phyloP scores from a whole-genome alignment of 1,284 basidiomycete species.

The Serendipita sp. region DNA sequence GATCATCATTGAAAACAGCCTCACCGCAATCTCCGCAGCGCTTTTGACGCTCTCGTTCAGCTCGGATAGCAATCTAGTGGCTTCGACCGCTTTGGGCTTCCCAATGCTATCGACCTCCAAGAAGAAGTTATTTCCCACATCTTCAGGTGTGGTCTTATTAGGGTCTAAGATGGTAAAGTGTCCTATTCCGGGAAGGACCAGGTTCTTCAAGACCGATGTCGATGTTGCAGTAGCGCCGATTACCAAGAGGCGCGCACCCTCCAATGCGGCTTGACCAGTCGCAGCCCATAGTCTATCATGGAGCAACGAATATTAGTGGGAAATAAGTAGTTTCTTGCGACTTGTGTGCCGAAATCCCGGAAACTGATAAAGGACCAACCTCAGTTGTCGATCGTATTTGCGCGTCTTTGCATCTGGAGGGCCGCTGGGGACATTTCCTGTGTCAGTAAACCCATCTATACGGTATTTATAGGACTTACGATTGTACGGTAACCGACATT shows the following conservation, averaged over 20 bases:
- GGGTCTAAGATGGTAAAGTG: slow-evolving; percentile 80
- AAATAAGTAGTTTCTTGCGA: too few species aligned
- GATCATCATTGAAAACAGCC: slow-evolving; percentile 11
- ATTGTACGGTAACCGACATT: background rate
- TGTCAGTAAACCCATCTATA: background rate
- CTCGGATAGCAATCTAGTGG: slow-evolving; percentile 65
- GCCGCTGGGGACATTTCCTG: slow-evolving; percentile 18
- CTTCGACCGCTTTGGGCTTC: slow-evolving; percentile 66
- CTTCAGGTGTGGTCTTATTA: slow-evolving; percentile 45
- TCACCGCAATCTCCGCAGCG: slow-evolving; percentile 42
- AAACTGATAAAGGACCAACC: slow-evolving; percentile 32
- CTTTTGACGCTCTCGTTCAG: slow-evolving; percentile 81
- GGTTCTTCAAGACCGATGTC: slow-evolving; percentile 82
- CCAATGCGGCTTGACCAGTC: slow-evolving; percentile 83
- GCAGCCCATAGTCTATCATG: slow-evolving; percentile 77
- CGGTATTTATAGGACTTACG: background rate
- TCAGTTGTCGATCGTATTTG: slow-evolving; percentile 81
- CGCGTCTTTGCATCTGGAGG: slow-evolving; percentile 75
- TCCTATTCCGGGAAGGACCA: slow-evolving; percentile 87
- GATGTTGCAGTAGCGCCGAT: slow-evolving; percentile 69
- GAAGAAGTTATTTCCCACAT: slow-evolving; percentile 95
- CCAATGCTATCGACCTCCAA: slow-evolving; percentile 67
- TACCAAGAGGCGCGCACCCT: slow-evolving; percentile 71
- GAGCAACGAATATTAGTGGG: background rate
- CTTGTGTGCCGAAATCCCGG: background rate